Evolutionary conservation across 2,329 filamentous ascomycete species (phyloP).

Genomic region (Didymella arachidicola): DNA sequence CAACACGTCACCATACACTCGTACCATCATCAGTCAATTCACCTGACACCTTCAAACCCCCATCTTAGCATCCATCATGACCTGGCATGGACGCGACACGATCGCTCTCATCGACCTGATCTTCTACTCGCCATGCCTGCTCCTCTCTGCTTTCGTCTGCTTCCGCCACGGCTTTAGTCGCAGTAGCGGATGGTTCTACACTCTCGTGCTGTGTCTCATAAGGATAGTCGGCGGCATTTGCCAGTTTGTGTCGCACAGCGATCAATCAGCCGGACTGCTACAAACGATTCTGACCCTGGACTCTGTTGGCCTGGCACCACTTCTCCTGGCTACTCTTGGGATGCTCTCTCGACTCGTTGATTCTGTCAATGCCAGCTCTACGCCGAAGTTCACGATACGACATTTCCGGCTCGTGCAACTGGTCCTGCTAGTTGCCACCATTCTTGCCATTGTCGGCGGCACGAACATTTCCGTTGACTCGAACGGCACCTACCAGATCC

Average conservation of each 20-base stretch:
- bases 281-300: conserved; percentile 55
- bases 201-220: conserved; percentile 61
- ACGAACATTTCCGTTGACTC: conserved; percentile 21
- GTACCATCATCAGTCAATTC: not conserved
- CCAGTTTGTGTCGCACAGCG: conserved; percentile 59
- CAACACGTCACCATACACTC: not conserved
- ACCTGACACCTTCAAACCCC: not conserved
- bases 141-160: conserved; percentile 42
- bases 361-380: conserved; percentile 26
- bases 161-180: conserved; percentile 51
- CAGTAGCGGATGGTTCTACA: conserved; percentile 62
- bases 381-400: conserved; percentile 27
- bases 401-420: conserved; percentile 45
- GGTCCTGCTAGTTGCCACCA: conserved; percentile 44
- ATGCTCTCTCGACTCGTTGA: conserved; percentile 50
- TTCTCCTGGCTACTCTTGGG: conserved; percentile 58
- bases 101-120: conserved; percentile 45
- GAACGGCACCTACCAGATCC: conserved; percentile 24
- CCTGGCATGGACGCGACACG: conserved; percentile 15
- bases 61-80: not conserved
- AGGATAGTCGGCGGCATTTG: conserved; percentile 61
- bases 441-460: conserved; percentile 45
- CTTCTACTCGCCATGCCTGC: conserved; percentile 48
- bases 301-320: conserved; percentile 59
- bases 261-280: conserved; percentile 52